Evolutionary conservation across 768 basidiomycete species (phyloP), one percentile per base, ranked within the genome.

Genomic region (Lactarius hatsudake): DNA sequence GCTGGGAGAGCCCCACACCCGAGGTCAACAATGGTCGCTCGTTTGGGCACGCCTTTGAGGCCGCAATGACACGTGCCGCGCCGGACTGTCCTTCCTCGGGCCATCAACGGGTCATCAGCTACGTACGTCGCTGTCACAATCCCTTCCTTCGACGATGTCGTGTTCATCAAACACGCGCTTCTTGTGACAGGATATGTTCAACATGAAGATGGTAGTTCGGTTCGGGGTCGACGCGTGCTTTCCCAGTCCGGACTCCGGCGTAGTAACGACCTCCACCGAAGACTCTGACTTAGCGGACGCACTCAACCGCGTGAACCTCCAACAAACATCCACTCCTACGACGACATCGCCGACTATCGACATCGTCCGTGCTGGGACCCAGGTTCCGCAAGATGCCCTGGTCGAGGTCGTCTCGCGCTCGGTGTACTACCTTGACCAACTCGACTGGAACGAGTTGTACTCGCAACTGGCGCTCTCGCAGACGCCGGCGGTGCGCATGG

Each of bases 391-490:
- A 51, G 61, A 62, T 8, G 18, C 61, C 43, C 58, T 70, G 62
- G 68, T 79, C 63, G 80, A 80, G 59, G 67, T 81, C 45, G 73
- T 74, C 48, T 80, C 81, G 51, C 65, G 73, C 23, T 69, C 74
- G 30, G 17, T 34, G 38, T 58, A 58, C 17, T 67, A 43, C 61
- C 54, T 75, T n/a, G 71, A 74, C 1, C 38, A 54, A 5, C 78
- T 79, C 65, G 78, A 87, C 71, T 90, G 88, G 88, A 77, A 72
- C 34, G 87, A 89, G 15, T 76, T 79, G 1, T 90, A 86, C 73
- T 84, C 86, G 0, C 89, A 91, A 72, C 76, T 91, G 15, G 87
- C 83, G 73, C 81, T 92, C 63, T 89, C 90, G 7, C 86, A 87
- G 72, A 91, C 87, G 0, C 76, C 81, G 2, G 81, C 85, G 70